Base-by-base conservation (phyloP, 331 rosid species). In the Pyracantha coccinea region DNA sequence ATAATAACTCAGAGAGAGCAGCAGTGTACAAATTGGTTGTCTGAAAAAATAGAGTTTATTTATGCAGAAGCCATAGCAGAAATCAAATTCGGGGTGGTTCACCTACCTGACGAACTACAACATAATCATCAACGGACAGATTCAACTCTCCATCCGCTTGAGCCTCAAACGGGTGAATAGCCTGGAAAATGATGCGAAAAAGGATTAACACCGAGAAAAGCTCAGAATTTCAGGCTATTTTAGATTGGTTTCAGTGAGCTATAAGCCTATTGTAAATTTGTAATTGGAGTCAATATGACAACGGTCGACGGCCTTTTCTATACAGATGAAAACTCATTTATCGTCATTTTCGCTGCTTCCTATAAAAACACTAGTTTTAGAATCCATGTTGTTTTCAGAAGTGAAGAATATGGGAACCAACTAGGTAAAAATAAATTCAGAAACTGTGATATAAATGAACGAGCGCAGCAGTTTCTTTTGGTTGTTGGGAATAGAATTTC, bases 101-200 rank as follows among this genome's bases (percentile, higher is more conserved):
- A 79, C 69, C 75, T 91, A 93, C 98, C 97, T 93, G 91, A 33
- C 87, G 95, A 73, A 93, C 88, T 73, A 90, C 85, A 32, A 93
- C 93, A 72, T 75, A 88, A 79, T 91, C 97, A 78, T 88, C 96
- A 54, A 93, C 55, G 4, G 97, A 82, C 60, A 93, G 84, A 80
- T 80, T 91, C 68, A 93, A 82, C 78, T 93, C 98, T 41, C 96
- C 97, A 4, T 84, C 93, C 75, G 90, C 92, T 83, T 89, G 89
- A 82, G 95, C 97, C 73, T 93, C 98, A 86, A 93, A 93, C 29
- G 92, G 88, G 78, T 93, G 98, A 64, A 93, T 72, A 55, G 85
- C 96, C 98, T 93, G 79, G 24, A 83, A 76, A 29, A 33, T 47
- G 62, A 73, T 8, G 28, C 57, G 55, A 64, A 77, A 71, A 41